Base-by-base conservation (phyloP, 2,329 filamentous ascomycete genomes). In the Drechslerella stenobrocha region DNA sequence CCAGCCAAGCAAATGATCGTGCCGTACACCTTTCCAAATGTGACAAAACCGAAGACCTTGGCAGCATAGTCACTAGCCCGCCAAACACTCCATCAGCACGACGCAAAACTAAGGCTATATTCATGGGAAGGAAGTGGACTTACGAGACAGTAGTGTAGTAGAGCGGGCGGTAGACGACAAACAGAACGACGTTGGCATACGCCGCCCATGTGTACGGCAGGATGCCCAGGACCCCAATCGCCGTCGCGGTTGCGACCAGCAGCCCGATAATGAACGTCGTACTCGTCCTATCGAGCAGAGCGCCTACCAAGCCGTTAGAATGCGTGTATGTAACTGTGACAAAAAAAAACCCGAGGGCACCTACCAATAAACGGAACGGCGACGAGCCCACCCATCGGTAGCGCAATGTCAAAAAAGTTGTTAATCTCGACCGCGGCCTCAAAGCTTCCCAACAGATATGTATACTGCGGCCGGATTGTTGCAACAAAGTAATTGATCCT, bases 401-500 rank as follows among this genome's bases (percentile, higher is more conserved):
- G 81, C 18, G 90, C 85, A n/a, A 89, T 77, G 74, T 96, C 90
- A 77, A 96, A 96, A 76, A 91, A 86, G 59, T 87, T 82, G 77
- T 95, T 96, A 74, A 96, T 81, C 58, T 82, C 78, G 6, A 84
- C 80, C 0, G 90, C 88, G 60, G 81, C 80, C 1, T 78, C 75
- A 64, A 80, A 79, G 8, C 84, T 84, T 45, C 80, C 80, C 13
- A 96, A 83, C 6, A 96, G 82, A 72, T 85, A 86, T 44, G 84
- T 82, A 77, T 95, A 95, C 76, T 96, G 90, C 1, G 86, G 81
- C 1, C 88, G 82, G 70, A 95, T 86, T 1, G 90, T 95, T 2
- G 90, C 89, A 53, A 96, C 89, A 75, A 95, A 95, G 79, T 90
- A 95, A 78, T 95, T 95, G 81, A 95, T 95, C 26, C 87, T 82